Conservation (phyloP, 1,139 yeast genomes). For the Debaryomycetaceae sp. region DNA sequence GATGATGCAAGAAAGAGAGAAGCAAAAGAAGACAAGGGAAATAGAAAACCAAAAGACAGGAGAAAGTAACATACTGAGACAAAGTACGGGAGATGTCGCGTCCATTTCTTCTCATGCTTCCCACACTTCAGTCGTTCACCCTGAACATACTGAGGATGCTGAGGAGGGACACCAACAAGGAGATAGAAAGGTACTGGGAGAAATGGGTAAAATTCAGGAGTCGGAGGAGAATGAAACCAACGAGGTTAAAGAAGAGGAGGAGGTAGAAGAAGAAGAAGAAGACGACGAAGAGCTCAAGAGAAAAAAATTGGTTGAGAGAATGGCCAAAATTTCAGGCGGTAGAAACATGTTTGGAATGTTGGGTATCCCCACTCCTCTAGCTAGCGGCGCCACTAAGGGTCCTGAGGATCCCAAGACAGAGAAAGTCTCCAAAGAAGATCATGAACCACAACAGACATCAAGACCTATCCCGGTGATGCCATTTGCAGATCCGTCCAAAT, state of each 20-base stretch:
- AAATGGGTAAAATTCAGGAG: conserved; percentile 1
- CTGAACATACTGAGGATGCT: conserved; percentile 2
- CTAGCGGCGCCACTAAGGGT: conserved; percentile 20
- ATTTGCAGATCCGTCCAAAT: conserved; percentile 30
- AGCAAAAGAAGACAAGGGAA: conserved; percentile 12
- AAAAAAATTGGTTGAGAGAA: conserved; percentile 79
- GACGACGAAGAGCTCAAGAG: conserved; percentile 81
- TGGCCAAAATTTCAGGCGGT: conserved; percentile 94
- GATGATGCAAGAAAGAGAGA: conserved; percentile 33
- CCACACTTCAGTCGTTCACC: neutral
- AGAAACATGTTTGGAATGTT: conserved; percentile 86
- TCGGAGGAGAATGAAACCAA: conserved; percentile 5
- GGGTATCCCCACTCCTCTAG: conserved; percentile 50
- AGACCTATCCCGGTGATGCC: conserved; percentile 32
- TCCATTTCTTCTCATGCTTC: neutral
- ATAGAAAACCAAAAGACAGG: conserved; percentile 5
- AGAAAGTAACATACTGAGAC: conserved; percentile 4
- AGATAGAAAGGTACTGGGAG: neutral
- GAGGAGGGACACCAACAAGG: conserved; percentile 4
- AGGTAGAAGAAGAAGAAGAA: conserved; percentile 28
- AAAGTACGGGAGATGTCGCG: neutral
- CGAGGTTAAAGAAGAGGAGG: conserved; percentile 19
- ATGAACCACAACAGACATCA: conserved; percentile 11
- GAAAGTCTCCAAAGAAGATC: conserved; percentile 8
- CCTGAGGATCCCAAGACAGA: conserved; percentile 10